phyloP scores from a whole-genome alignment of 208 protist species.

The Trichomonas vaginalis region DNA sequence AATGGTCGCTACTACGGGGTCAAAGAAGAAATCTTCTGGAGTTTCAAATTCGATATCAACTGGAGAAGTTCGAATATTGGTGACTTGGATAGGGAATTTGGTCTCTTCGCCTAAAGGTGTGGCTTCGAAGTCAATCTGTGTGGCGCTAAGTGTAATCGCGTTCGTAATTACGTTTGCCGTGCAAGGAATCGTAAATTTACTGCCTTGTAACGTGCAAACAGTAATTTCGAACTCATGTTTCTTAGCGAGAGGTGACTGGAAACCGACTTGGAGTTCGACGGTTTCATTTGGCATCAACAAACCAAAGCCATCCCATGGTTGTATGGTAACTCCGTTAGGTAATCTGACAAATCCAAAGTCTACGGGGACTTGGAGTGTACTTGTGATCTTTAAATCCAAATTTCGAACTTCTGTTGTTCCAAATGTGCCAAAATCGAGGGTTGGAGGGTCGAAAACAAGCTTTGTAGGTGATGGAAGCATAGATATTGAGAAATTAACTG shows the following conservation, averaged over 20 bases:
- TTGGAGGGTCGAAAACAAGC: not conserved
- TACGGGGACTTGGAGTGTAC: not conserved
- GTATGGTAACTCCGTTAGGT: not conserved
- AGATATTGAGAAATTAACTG: not conserved
- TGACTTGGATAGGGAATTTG: not conserved
- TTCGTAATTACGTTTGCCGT: not conserved
- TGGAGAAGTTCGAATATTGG: not conserved
- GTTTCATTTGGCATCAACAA: not conserved
- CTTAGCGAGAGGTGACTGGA: not conserved
- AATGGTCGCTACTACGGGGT: not conserved
- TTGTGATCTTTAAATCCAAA: not conserved
- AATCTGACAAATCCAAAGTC: not conserved
- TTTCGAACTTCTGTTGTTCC: not conserved
- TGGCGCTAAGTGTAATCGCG: not conserved
- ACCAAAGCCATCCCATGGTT: not conserved
- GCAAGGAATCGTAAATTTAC: not conserved
- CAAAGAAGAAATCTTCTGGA: not conserved
- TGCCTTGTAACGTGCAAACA: not conserved
- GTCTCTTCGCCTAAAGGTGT: not conserved
- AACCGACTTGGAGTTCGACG: not conserved
- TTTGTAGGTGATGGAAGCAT: not conserved
- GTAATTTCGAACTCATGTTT: not conserved
- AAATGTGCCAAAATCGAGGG: slow-evolving; percentile 1
- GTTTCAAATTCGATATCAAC: not conserved
- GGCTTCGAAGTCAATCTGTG: not conserved